Evolutionary conservation across 2,329 filamentous ascomycete species (phyloP), one percentile per base, ranked within the genome.

Genomic region (Chaetomiaceae sp.): DNA sequence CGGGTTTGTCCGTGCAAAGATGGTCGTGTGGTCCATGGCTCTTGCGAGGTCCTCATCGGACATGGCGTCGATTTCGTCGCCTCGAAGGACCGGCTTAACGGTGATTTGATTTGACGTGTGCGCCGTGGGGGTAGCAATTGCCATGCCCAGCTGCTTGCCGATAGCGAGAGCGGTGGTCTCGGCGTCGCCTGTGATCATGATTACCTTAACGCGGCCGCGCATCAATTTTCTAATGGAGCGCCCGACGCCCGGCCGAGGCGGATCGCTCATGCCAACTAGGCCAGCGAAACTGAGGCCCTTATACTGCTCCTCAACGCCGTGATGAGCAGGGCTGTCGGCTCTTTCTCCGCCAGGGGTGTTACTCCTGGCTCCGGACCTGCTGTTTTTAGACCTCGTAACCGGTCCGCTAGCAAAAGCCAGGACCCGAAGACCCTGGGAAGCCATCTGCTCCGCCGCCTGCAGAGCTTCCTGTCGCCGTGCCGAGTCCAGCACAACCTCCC

Each of bases 171-270:
- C 94, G 2, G 94, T 99, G 1, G 90, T 90, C 68, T 97, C 90
- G 14, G 94, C 90, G 69, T 99, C 94, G 54, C 94, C 94, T 9
- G 94, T 99, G 61, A 99, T 97, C 94, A 99, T 99, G 62, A 99
- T 95, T 43, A 99, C 89, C 69, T 90, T 94, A 58, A 99, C 94
- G 34, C 92, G 92, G 49, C 94, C 94, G 44, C 90, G 84, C 86
- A 97, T 92, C 51, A 99, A 75, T 57, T 87, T 86, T 61, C 89
- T 81, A 61, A 99, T 96, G 5, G 92, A 90, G 58, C 86, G 85
- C 61, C 90, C 87, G 8, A 99, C 94, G 38, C 90, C 90, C 60
- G 90, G 89, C 45, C 94, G 80, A 2, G 94, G 94, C 4, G 94
- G 94, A 67, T 99, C 94, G 61, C 90, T 96, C 92, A 99, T 99